Conservation (phyloP, 106 monocot species). For the Allium fistulosum region DNA sequence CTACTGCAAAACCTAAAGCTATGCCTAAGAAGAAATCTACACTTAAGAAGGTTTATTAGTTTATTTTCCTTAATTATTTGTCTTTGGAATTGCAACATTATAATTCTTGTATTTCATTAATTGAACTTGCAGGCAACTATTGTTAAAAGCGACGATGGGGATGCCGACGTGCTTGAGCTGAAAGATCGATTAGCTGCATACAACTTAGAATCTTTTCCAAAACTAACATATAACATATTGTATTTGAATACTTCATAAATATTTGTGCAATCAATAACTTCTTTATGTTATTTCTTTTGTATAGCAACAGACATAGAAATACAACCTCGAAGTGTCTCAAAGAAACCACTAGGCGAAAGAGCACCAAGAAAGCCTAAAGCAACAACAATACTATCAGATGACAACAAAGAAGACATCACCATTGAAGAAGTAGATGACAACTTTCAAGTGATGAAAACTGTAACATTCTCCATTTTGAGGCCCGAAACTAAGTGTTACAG, state of each 20-base stretch:
- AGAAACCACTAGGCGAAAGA: constrained; percentile 6
- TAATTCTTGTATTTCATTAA: not conserved
- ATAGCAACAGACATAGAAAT: constrained; percentile 47
- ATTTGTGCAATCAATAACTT: not conserved
- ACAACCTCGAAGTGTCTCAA: constrained; percentile 1
- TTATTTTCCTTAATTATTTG: not conserved
- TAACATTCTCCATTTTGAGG: no score
- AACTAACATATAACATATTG: constrained; percentile 27
- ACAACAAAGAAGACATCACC: constrained; percentile 1
- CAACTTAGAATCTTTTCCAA: constrained; percentile 67
- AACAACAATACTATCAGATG: constrained; percentile 4
- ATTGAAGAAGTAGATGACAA: constrained; percentile 20
- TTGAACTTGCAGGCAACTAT: not conserved
- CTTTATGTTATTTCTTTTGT: not conserved
- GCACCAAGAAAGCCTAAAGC: constrained; percentile 9
- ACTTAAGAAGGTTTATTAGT: constrained; percentile 18
- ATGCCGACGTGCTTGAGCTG: constrained; percentile 47
- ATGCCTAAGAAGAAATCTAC: constrained; percentile 47
- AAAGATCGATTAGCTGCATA: constrained; percentile 69
- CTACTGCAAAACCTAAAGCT: constrained; percentile 22
- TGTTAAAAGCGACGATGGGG: constrained; percentile 50
- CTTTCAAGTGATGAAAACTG: constrained; percentile 5
- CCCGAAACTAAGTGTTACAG: no score
- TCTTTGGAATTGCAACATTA: not conserved
- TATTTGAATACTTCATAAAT: not conserved